Conservation (phyloP, 805 yeast species). For the Ogataea pini region DNA sequence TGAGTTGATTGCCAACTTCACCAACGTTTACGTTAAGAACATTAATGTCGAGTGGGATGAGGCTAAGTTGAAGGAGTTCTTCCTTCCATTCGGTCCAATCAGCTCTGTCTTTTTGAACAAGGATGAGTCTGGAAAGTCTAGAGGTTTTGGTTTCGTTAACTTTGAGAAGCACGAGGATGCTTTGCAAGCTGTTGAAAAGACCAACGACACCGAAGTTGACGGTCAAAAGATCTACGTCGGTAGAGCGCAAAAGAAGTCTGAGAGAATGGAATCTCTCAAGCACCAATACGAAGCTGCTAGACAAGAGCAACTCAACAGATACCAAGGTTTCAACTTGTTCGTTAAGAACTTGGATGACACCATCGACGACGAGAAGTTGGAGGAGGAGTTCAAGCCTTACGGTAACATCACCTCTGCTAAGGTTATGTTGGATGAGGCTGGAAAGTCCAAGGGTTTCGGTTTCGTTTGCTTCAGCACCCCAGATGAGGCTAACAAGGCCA, state of each 20-base stretch:
- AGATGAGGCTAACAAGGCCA: conserved; percentile 98
- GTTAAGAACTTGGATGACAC: conserved; percentile 95
- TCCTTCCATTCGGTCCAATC: conserved; percentile 72
- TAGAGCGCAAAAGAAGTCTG: conserved; percentile 98
- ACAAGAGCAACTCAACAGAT: conserved; percentile 87
- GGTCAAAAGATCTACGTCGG: conserved; percentile 92
- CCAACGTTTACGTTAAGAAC: conserved; percentile 95
- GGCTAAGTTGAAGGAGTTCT: conserved; percentile 70
- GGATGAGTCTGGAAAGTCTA: conserved; percentile 85
- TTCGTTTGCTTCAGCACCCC: conserved; percentile 97
- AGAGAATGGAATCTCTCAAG: conserved; percentile 94
- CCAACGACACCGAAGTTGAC: conserved; percentile 82
- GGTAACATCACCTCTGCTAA: conserved; percentile 95
- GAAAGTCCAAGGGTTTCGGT: conserved; percentile 97
- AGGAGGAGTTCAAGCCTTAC: conserved; percentile 88
- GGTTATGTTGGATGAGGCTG: conserved; percentile 92
- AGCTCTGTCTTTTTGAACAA: conserved; percentile 80
- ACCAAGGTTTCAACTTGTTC: conserved; percentile 97
- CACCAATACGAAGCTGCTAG: conserved; percentile 91
- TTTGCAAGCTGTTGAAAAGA: conserved; percentile 84
- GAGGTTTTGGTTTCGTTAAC: conserved; percentile 96
- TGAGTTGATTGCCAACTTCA: conserved; percentile 87
- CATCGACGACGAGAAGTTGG: conserved; percentile 86
- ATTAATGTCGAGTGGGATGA: conserved; percentile 68
- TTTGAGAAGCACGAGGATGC: conserved; percentile 87